Evolutionary conservation across 1,284 basidiomycete species (phyloP), one percentile per base, ranked within the genome.

Genomic region (Veloboletus limbatus): DNA sequence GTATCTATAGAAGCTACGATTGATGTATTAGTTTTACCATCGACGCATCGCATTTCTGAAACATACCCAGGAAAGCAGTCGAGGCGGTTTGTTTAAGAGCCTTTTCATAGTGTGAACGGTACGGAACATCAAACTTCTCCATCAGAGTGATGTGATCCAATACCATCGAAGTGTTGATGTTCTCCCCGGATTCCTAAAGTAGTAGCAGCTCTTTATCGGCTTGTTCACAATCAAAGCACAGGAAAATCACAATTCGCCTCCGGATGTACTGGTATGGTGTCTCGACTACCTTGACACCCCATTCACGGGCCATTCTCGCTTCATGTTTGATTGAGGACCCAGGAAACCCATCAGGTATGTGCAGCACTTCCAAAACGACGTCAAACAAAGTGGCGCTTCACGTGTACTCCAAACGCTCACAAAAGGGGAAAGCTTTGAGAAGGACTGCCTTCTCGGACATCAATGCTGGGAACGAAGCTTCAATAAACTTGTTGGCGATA

Each of bases 331-430:
- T 27, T n/a, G 24, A 41, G 11, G 59, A 50, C 1, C 58, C 60
- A 5, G 59, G 58, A 7, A 62, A 22, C 57, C 61, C 60, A 16
- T 60, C 51, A 2, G 58, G 58, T 1, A 59, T 22, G n/a, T 41
- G 35, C 8, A 59, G 13, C 26, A 59, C 58, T 56, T 39, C 22
- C 21, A 2, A 7, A 9, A 30, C 3, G 6, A 16, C 8, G 6
- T 28, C 30, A 8, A 26, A 13, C 13, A 4, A 27, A 13, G 14
- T 13, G 4, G 4, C 17, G 17, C 3, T n/a, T 18, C 17, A n/a
- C 21, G 5, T 9, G 2, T 17, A 6, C 17, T n/a, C 6, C 2
- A 8, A 5, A 21, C 8, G 21, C 59, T 54, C 25, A 61, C 59
- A 40, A 32, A 63, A 61, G 0, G 62, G 58, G 21, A 63, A 57